phyloP scores from a whole-genome alignment of 2,329 filamentous ascomycete species.

The Neofusicoccum cordaticola region DNA sequence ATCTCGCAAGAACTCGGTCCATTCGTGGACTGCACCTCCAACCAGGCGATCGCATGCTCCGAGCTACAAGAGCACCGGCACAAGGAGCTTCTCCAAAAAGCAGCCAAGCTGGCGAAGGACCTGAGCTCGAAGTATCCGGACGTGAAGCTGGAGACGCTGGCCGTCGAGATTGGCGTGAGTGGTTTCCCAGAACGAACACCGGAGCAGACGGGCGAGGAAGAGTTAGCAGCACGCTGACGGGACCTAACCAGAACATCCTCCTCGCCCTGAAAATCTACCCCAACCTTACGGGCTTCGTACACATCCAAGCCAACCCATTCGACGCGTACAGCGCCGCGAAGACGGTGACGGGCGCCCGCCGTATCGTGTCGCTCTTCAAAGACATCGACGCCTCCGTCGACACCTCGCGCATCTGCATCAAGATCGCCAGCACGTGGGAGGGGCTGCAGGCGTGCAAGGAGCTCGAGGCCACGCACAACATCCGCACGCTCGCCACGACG shows the following conservation, averaged over 20 bases:
- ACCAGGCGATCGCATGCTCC: conserved; percentile 19
- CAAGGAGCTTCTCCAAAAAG: conserved; percentile 35
- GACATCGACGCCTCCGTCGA: conserved; percentile 36
- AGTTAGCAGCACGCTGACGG: background rate
- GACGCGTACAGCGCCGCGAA: conserved; percentile 51
- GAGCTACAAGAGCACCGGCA: conserved; percentile 16
- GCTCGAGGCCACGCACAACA: conserved; percentile 51
- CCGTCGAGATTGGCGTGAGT: conserved; percentile 55
- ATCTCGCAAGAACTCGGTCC: conserved; percentile 16
- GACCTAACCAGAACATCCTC: conserved; percentile 49
- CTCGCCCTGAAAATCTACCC: conserved; percentile 53
- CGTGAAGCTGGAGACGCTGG: conserved; percentile 47
- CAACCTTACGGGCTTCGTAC: conserved; percentile 52
- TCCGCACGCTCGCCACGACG: conserved; percentile 61
- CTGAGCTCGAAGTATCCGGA: conserved; percentile 33
- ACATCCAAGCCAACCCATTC: conserved; percentile 61
- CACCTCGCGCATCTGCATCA: conserved; percentile 56
- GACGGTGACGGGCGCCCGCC: conserved; percentile 38
- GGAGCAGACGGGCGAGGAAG: too few species aligned
- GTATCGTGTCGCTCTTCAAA: conserved; percentile 51
- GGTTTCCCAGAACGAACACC: too few species aligned
- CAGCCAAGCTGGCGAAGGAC: conserved; percentile 34
- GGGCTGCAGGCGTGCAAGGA: conserved; percentile 58
- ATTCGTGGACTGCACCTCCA: conserved; percentile 21
- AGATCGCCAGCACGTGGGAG: conserved; percentile 63